Conservation (phyloP, 192 early-diverging fungal genomes). For the Podila epicladia region DNA sequence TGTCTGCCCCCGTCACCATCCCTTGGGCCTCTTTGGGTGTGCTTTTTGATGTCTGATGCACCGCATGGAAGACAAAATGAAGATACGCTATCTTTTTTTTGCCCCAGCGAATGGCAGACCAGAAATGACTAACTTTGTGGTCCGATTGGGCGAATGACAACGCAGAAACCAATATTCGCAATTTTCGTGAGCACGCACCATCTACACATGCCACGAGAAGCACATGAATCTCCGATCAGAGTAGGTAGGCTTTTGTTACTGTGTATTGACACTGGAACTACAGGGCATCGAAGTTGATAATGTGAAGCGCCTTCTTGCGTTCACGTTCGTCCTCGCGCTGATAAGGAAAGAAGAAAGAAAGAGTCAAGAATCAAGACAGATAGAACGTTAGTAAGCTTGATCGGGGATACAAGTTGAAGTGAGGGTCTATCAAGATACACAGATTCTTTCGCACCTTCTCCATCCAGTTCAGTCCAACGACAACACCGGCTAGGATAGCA, state of each 20-base stretch:
- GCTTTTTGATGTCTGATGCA: not conserved
- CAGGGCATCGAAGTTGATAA: slow-evolving; percentile 94
- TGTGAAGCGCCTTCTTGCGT: slow-evolving; percentile 78
- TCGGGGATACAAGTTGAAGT: not conserved
- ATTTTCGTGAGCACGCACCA: not conserved
- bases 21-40: too few species aligned
- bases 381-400: not conserved
- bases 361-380: not conserved
- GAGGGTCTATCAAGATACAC: too few species aligned
- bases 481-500: slow-evolving; percentile 75
- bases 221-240: too few species aligned
- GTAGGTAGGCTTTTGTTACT: not conserved
- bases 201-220: too few species aligned
- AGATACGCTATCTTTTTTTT: not conserved
- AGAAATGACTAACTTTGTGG: not conserved
- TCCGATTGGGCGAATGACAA: slow-evolving; percentile 1
- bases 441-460: slow-evolving; percentile 67
- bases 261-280: slow-evolving; percentile 31
- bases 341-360: slow-evolving; percentile 15
- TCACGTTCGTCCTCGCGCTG: slow-evolving; percentile 84
- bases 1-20: too few species aligned
- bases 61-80: not conserved
- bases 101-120: not conserved
- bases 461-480: slow-evolving; percentile 73
- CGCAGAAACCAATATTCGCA: not conserved